Percentiles rank a stretch among this genome's conserved stretches.
Evolutionary conservation across 2,329 filamentous ascomycete species (phyloP).

Genomic region (Fusarium penzigii): DNA sequence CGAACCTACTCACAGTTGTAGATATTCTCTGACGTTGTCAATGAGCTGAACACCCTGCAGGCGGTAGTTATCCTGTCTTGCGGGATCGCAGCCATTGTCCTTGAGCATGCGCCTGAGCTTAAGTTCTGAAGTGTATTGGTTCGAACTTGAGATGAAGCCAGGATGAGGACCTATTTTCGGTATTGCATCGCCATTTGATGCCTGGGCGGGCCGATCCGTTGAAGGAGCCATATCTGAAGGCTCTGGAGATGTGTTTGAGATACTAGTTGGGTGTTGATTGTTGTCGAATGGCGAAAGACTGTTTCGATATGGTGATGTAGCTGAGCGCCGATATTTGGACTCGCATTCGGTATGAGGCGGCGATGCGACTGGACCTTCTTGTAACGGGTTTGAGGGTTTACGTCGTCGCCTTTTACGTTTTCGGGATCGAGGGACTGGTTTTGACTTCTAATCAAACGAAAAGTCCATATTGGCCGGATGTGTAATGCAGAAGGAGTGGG

Average conservation of each 20-base stretch:
- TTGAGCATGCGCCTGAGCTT: conserved; percentile 73
- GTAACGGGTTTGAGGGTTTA: neutral
- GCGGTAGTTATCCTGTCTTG: conserved; percentile 77
- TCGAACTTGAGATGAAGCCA: conserved; percentile 50
- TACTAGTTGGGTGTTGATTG: neutral
- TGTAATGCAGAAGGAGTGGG: neutral
- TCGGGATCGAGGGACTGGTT: neutral
- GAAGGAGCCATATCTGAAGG: conserved; percentile 15
- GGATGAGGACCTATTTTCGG: conserved; percentile 44
- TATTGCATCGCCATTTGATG: conserved; percentile 20
- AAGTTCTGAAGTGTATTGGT: conserved; percentile 81
- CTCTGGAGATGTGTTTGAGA: neutral
- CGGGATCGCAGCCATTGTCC: conserved; percentile 69
- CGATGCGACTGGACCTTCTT: neutral
- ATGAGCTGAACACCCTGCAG: conserved; percentile 89
- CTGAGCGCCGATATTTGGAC: neutral
- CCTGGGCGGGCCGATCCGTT: conserved; percentile 4
- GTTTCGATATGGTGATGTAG: neutral
- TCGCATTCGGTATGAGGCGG: neutral
- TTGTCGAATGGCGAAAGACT: neutral
- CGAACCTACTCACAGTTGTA: conserved; percentile 64
- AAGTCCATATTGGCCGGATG: neutral
- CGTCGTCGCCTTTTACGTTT: neutral
- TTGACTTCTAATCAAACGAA: neutral
- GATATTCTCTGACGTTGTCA: conserved; percentile 74